These are phyloP conservation scores for Neofusicoccum umdonicola DNA, from an alignment of 2,329 filamentous ascomycete genomes.

Conservation along the genomic window DNA sequence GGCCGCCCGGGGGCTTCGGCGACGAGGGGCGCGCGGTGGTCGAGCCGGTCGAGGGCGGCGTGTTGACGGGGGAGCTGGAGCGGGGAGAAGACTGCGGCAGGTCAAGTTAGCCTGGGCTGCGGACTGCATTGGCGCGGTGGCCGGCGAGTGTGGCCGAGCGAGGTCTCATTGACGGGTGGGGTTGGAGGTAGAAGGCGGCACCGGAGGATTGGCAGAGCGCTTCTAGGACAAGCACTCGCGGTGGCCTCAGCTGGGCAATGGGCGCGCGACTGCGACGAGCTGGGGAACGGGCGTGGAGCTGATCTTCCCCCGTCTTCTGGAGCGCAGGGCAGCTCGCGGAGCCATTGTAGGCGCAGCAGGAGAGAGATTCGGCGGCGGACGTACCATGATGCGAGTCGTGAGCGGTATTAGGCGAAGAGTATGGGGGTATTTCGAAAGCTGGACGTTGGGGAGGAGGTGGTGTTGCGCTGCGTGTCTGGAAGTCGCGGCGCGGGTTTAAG, in stretches of 20 bases:
- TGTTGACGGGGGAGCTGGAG: constrained; percentile 37
- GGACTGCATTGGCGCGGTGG: background rate
- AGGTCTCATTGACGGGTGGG: background rate
- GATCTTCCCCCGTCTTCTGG: background rate
- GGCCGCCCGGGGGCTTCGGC: constrained; percentile 85
- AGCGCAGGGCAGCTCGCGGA: background rate
- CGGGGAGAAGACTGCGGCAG: constrained; percentile 34
- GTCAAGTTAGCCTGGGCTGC: background rate
- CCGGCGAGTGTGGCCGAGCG: background rate
- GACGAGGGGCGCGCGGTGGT: constrained; percentile 77
- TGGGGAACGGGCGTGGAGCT: background rate
- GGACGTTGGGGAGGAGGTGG: background rate
- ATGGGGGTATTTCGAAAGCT: constrained; percentile 12
- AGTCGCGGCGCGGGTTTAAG: constrained; percentile 4
- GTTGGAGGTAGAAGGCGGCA: background rate
- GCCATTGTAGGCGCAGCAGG: background rate
- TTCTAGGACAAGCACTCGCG: background rate
- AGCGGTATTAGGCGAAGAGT: background rate
- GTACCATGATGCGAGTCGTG: constrained; percentile 8
- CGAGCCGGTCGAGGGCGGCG: constrained; percentile 56
- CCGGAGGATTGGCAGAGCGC: background rate
- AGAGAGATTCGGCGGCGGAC: background rate
- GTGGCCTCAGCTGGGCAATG: background rate
- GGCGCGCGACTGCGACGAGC: background rate
- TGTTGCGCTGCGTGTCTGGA: constrained; percentile 9